Evolutionary conservation across 208 protist species (phyloP).

Genomic region (Endotrypanum monterogeii): DNA sequence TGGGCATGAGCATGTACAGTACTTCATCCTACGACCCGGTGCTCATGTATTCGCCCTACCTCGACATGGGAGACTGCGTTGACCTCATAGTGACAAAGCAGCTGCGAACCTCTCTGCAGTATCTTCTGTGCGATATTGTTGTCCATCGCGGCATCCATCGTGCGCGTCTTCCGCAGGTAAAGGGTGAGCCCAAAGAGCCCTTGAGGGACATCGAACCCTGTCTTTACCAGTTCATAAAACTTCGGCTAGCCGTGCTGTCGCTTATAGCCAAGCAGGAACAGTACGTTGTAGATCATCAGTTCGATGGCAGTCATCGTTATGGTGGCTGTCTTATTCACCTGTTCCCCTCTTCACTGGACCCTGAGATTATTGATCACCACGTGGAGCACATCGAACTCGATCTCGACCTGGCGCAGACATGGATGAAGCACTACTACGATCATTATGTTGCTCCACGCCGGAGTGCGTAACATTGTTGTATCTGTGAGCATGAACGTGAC

Average conservation of each 20-base stretch:
- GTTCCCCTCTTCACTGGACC: slow-evolving; percentile 83
- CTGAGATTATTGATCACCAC: slow-evolving; percentile 80
- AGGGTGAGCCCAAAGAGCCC: slow-evolving; percentile 61
- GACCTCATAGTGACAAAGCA: slow-evolving; percentile 86
- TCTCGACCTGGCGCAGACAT: slow-evolving; percentile 68
- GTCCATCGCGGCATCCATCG: slow-evolving; percentile 80
- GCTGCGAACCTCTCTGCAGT: slow-evolving; percentile 79
- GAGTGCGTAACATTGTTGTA: slow-evolving; percentile 1
- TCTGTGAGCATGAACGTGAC: not conserved
- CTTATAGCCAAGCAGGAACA: slow-evolving; percentile 81
- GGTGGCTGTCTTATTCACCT: slow-evolving; percentile 87
- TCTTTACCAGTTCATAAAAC: slow-evolving; percentile 84
- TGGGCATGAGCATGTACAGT: slow-evolving; percentile 90
- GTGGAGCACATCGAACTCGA: slow-evolving; percentile 84
- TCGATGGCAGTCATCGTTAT: slow-evolving; percentile 81
- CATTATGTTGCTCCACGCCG: slow-evolving; percentile 64
- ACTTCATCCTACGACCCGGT: slow-evolving; percentile 72
- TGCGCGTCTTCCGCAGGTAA: slow-evolving; percentile 60
- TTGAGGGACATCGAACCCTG: slow-evolving; percentile 74
- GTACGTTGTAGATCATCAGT: slow-evolving; percentile 87
- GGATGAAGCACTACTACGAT: slow-evolving; percentile 91
- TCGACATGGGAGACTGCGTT: slow-evolving; percentile 82
- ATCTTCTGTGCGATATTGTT: slow-evolving; percentile 80
- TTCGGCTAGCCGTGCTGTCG: slow-evolving; percentile 73
- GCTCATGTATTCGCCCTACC: slow-evolving; percentile 81